Evolutionary conservation across 2,329 filamentous ascomycete species (phyloP).

Genomic region (Ceratocystis diversiconidia): DNA sequence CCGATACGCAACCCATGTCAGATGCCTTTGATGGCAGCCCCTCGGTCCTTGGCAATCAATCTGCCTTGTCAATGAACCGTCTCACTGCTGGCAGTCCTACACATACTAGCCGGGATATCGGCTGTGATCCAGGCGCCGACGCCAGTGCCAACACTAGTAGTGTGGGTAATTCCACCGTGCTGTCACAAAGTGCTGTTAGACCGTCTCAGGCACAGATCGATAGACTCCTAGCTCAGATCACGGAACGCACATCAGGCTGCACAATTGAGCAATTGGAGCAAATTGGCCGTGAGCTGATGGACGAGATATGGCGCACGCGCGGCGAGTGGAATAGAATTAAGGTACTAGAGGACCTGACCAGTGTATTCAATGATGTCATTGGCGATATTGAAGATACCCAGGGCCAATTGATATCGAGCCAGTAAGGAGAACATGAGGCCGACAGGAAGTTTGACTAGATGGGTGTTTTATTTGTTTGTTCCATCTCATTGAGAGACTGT

Average conservation of each 20-base stretch:
- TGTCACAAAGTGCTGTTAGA: conserved; percentile 22
- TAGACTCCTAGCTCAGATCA: conserved; percentile 48
- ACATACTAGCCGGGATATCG: background rate
- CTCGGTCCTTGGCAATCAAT: conserved; percentile 30
- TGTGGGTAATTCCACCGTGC: conserved; percentile 1
- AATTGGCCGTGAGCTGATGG: conserved; percentile 81
- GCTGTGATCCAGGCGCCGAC: background rate
- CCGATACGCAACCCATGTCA: conserved; percentile 23
- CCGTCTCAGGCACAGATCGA: conserved; percentile 37
- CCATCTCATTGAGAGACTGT: background rate
- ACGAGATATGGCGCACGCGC: conserved; percentile 67
- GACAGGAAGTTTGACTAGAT: background rate
- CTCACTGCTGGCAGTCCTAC: background rate
- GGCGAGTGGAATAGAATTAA: conserved; percentile 70
- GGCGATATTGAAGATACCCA: conserved; percentile 48
- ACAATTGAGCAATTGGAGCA: conserved; percentile 92
- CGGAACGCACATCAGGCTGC: conserved; percentile 56
- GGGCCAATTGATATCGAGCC: conserved; percentile 31
- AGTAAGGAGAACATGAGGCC: conserved; percentile 20
- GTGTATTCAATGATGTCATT: conserved; percentile 64
- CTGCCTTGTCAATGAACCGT: background rate
- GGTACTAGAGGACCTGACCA: conserved; percentile 49
- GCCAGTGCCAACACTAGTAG: background rate
- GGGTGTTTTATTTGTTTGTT: background rate
- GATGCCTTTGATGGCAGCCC: conserved; percentile 29